Conservation (phyloP, 225 moss, liverwort and hornwort species). For the Lunularia cruciata region DNA sequence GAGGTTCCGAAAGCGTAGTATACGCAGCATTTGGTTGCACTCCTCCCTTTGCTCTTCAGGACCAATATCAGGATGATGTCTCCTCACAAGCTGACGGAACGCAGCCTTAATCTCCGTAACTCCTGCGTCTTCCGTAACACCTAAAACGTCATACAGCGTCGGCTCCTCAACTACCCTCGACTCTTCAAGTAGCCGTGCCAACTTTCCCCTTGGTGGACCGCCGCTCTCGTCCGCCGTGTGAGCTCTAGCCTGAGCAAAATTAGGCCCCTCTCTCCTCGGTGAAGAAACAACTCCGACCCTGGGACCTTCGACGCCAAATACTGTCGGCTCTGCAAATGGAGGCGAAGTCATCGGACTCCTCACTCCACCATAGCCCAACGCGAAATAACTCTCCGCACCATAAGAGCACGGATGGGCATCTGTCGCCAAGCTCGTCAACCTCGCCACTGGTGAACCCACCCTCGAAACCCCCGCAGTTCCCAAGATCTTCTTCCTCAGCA, state of each 20-base stretch:
- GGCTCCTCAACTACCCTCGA: background rate
- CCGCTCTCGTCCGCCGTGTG: background rate
- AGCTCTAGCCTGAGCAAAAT: background rate
- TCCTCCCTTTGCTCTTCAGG: constrained; percentile 46
- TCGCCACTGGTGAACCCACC: constrained; percentile 2
- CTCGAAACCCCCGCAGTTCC: background rate
- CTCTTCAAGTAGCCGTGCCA: background rate
- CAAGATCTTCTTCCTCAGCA: too few species aligned
- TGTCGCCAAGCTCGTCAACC: background rate
- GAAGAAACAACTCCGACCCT: background rate
- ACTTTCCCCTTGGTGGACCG: background rate
- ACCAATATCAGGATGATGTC: constrained; percentile 63
- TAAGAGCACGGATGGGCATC: constrained; percentile 7
- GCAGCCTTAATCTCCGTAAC: constrained; percentile 61
- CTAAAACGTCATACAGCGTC: constrained; percentile 53
- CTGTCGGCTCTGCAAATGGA: background rate
- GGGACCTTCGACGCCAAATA: background rate
- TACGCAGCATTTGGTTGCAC: constrained; percentile 56
- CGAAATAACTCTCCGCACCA: background rate
- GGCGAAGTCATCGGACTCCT: background rate
- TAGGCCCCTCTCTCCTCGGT: background rate
- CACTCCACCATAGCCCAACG: background rate
- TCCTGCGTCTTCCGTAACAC: constrained; percentile 45
- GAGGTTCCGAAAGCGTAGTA: constrained; percentile 49
- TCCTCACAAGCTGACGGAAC: constrained; percentile 49